phyloP scores from a whole-genome alignment of 108 stramenopile species.

The Thalassiosira profunda region DNA sequence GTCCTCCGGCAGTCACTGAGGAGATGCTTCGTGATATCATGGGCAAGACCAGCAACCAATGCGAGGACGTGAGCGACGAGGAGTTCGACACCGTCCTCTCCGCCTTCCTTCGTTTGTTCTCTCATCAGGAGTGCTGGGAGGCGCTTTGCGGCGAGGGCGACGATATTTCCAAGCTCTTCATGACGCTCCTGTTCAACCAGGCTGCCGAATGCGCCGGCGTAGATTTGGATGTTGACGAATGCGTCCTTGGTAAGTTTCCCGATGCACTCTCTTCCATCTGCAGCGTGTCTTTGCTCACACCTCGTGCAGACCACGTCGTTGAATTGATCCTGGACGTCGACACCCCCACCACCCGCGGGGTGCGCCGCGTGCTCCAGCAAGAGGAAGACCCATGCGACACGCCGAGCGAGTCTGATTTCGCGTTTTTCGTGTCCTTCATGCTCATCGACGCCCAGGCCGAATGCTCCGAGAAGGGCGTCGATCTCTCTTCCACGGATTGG shows the following conservation, averaged over 20 bases:
- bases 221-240: constrained; percentile 19
- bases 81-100: constrained; percentile 15
- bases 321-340: background rate
- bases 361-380: constrained; percentile 4
- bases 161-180: constrained; percentile 15
- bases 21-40: constrained; percentile 21
- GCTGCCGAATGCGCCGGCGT: constrained; percentile 39
- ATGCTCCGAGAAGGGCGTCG: constrained; percentile 1
- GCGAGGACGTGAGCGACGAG: constrained; percentile 20
- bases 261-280: constrained; percentile 10
- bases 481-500: background rate
- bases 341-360: background rate
- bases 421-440: background rate
- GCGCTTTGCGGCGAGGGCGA: constrained; percentile 25
- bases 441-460: background rate
- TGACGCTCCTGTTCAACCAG: constrained; percentile 19
- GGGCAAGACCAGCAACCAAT: constrained; percentile 1
- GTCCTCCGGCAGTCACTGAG: constrained; percentile 13
- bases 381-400: background rate
- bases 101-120: constrained; percentile 21
- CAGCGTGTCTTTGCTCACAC: too few species aligned
- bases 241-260: constrained; percentile 18
- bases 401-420: constrained; percentile 3
- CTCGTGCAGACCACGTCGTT: background rate
- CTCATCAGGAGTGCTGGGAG: constrained; percentile 26